These are phyloP conservation scores for Camelina neglecta DNA, from an alignment of 345 rosid species.

Conservation along the genomic window DNA sequence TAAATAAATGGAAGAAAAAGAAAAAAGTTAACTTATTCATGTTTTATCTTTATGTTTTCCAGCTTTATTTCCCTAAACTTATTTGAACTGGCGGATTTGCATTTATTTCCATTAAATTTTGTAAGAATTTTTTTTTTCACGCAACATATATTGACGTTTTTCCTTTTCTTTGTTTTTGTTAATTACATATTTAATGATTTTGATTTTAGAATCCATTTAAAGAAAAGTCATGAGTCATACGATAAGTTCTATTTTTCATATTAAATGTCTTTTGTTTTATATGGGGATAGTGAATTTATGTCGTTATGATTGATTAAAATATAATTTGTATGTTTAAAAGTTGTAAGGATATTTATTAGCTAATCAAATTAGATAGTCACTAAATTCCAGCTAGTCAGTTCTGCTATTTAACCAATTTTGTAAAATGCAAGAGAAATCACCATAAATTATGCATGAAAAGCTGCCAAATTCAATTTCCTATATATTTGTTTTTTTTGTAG, in stretches of 20 bases:
- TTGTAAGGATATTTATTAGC: neutral
- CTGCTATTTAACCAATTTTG: neutral
- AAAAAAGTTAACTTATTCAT: neutral
- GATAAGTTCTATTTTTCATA: neutral
- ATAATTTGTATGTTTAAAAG: neutral
- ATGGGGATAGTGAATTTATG: neutral
- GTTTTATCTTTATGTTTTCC: neutral
- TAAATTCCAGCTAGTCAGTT: neutral
- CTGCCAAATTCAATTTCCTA: neutral
- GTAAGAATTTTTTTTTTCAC: neutral
- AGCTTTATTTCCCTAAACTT: neutral
- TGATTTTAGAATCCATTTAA: neutral
- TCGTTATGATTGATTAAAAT: neutral
- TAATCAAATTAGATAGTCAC: neutral
- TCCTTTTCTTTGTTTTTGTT: too few relatives aligned
- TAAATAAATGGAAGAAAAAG: neutral
- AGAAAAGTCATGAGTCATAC: neutral
- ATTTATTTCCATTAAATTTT: constrained; percentile 3
- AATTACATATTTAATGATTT: neutral
- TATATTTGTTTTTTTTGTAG: too few relatives aligned
- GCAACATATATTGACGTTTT: constrained; percentile 11
- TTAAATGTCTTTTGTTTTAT: neutral
- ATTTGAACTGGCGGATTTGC: neutral
- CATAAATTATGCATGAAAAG: constrained; percentile 11
- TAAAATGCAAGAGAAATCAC: neutral